Evolutionary conservation across 306 rosid species (phyloP), one percentile per base, ranked within the genome.

Genomic region (Rubus idaeus): DNA sequence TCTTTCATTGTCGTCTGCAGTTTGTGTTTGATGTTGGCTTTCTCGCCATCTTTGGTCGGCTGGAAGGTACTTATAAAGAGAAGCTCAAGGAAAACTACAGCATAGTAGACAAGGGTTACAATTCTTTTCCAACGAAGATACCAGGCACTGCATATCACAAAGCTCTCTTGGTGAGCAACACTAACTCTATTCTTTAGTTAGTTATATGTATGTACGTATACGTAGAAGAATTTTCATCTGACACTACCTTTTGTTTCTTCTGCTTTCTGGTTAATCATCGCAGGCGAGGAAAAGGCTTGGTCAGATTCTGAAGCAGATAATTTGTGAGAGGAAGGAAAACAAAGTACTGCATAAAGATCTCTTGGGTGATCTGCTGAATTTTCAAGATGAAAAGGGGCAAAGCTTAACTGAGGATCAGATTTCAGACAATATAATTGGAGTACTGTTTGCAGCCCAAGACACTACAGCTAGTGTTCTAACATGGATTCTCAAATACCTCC

Each of bases 361-460:
- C 0, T 58, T 91, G 83, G 96, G 88, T 18, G 88, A 85, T 47
- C 78, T 94, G 79, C 80, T 89, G 82, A 89, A 79, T 68, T 90
- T 64, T 86, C 83, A 81, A 78, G 90, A 86, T 68, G 90, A 84
- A 61, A 84, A 82, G 62, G 87, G 91, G 6, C 51, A 83, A 53
- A 66, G 20, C 7, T 67, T 90, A 23, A 89, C 50, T 1, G 89
- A 88, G 62, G 91, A 89, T 10, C 91, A 94, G 81, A 89, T 91
- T n/a, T 88, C 94, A n/a, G 98, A 94, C 84, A 94, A 94, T 78
- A 82, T 90, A 21, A 90, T 91, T 68, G 98, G 98, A 51, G 96
- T 91, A 14, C 80, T 94, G 47, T 94, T 94, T 82, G 98, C 98
- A 16, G 98, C 98, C 51, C 96, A 91, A 74, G 98, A 94, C 83